Evolutionary conservation across 2,329 filamentous ascomycete genomes (phyloP), one percentile per base, ranked within the genome.

Genomic region (Trichoderma lentiforme): DNA sequence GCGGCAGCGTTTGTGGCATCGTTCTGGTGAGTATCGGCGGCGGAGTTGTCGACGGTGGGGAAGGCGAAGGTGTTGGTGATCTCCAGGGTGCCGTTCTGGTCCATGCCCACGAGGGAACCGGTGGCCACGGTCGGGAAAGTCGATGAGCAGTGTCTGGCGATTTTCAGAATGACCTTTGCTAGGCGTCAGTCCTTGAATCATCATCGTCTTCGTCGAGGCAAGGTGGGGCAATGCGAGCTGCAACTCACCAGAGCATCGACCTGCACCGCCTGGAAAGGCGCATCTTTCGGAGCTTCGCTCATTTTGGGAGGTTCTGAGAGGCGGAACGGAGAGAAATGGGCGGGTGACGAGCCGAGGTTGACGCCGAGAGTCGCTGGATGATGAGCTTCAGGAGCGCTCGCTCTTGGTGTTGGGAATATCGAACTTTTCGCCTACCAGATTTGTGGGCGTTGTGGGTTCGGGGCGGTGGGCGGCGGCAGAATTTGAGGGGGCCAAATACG

Each of bases 31-130:
- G 86, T 87, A 78, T 93, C 92, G 78, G 89, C 84, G 74, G 88
- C 84, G 75, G 89, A 87, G 77, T 93, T 92, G 76, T 97, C 94
- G 82, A 93, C 86, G 70, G 93, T 91, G 70, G 96, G 96, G 86
- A 98, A 98, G 56, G 94, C 92, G 85, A 98, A 99, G 76, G 90
- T 89, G 87, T 98, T 98, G 77, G 96, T 98, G 84, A 98, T 87
- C 85, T 98, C 92, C 74, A 98, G 89, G 73, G 91, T 87, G 75
- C 90, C 89, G 76, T 92, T 90, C 78, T 89, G 89, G 83, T 98
- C 95, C 93, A 98, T 95, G 78, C 96, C 96, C 73, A 98, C 94
- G 74, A 98, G 89, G 74, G 92, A 93, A 74, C 95, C 95, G 71
- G 95, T 98, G 71, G 94, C 94, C 71, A 91, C 91, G 67, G 94